These are phyloP conservation scores for Mycena belliarum DNA, from an alignment of 768 basidiomycete species.

Conservation along the genomic window DNA sequence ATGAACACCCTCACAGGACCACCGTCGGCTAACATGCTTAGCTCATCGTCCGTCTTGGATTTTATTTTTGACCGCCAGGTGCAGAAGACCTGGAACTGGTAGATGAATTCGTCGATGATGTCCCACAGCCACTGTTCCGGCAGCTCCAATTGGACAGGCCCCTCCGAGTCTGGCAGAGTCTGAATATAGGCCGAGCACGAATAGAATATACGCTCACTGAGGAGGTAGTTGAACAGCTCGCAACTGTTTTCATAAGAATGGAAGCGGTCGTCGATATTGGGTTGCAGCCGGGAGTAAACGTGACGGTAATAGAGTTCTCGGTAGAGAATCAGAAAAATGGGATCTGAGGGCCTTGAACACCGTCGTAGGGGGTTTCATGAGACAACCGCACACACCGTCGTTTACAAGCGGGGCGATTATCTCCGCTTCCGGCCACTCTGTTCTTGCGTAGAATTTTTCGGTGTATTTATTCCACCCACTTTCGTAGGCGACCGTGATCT, in stretches of 20 bases:
- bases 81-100: constrained; percentile 96
- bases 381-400: constrained; percentile 59
- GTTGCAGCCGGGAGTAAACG: constrained; percentile 92
- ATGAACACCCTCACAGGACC: constrained; percentile 50
- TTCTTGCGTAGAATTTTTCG: constrained; percentile 91
- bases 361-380: background rate
- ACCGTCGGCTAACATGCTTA: constrained; percentile 76
- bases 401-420: constrained; percentile 92
- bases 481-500: constrained; percentile 93
- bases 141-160: constrained; percentile 88
- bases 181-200: background rate
- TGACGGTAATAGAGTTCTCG: constrained; percentile 95
- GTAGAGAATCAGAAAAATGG: constrained; percentile 95
- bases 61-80: constrained; percentile 87
- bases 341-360: constrained; percentile 51
- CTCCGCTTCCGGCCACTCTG: constrained; percentile 98
- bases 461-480: constrained; percentile 97
- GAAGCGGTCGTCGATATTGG: constrained; percentile 96
- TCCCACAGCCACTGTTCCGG: constrained; percentile 99
- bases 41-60: constrained; percentile 87
- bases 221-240: constrained; percentile 95
- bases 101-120: constrained; percentile 96
- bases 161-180: constrained; percentile 83
- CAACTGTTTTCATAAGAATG: constrained; percentile 98
- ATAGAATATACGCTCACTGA: constrained; percentile 59